Conservation (phyloP, 208 protist genomes). For the Acanthamoeba lugdunensis region DNA sequence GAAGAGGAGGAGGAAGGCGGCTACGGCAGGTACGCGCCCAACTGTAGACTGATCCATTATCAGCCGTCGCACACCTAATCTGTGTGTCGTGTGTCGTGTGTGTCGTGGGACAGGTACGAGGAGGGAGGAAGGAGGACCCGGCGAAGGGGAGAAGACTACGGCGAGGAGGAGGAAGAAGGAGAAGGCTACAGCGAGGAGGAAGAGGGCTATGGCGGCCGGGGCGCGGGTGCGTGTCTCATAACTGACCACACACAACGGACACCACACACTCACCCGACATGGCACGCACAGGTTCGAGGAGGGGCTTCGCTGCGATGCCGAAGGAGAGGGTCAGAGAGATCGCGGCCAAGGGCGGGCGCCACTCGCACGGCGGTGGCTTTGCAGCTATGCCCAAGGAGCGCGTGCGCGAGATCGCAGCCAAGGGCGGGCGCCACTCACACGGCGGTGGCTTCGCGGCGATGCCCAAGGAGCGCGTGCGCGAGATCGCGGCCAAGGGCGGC, state of each 20-base stretch:
- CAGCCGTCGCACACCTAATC: too few relatives aligned
- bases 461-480: not conserved
- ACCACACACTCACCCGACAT: not conserved
- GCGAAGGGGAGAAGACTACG: not conserved
- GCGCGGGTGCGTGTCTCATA: not conserved
- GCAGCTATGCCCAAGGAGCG: conserved; percentile 16
- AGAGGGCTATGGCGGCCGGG: not conserved
- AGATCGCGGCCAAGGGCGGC: not conserved
- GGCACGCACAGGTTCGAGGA: not conserved
- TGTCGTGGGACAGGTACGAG: not conserved
- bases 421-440: conserved; percentile 26
- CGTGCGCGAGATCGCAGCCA: not conserved
- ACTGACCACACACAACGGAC: not conserved
- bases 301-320: not conserved
- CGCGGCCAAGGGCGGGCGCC: not conserved
- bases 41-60: too few relatives aligned
- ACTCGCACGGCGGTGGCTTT: conserved; percentile 48
- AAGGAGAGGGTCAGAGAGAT: conserved; percentile 2
- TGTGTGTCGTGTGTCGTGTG: not conserved
- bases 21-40: not conserved
- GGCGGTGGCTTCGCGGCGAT: not conserved
- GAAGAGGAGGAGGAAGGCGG: not conserved
- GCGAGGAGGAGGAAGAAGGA: not conserved
- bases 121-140: not conserved
- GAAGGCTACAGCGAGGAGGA: not conserved